Evolutionary conservation across 176 grass and related monocot genomes (phyloP).

Genomic region (Phyllostachys edulis): DNA sequence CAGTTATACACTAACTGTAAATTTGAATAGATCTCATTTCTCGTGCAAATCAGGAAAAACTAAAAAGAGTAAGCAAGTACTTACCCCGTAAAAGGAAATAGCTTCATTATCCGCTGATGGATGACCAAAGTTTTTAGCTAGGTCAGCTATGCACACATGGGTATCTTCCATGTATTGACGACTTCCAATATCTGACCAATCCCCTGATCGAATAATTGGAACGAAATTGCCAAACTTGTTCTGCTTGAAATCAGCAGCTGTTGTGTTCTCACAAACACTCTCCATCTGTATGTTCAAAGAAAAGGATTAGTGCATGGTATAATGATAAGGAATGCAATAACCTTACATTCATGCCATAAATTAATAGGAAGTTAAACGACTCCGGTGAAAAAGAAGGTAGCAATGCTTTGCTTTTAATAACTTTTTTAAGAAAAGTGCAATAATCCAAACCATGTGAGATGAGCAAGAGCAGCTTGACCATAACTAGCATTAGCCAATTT

Average conservation of each 20-base stretch:
- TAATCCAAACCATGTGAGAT: constrained; percentile 17
- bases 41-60: neutral
- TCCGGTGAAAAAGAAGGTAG: neutral
- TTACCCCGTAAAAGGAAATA: constrained; percentile 92
- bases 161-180: constrained; percentile 90
- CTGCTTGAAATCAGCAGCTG: constrained; percentile 55
- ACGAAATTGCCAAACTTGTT: constrained; percentile 47
- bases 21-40: neutral
- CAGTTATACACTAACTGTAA: neutral
- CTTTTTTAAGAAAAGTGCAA: neutral
- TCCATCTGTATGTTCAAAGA: constrained; percentile 57
- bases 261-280: constrained; percentile 69
- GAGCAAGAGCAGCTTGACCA: neutral
- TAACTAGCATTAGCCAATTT: constrained; percentile 11
- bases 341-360: neutral
- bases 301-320: neutral
- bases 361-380: neutral
- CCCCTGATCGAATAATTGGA: constrained; percentile 66
- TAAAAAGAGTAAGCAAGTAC: neutral
- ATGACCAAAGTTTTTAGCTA: constrained; percentile 66
- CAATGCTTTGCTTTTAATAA: neutral
- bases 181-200: constrained; percentile 79
- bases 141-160: constrained; percentile 79
- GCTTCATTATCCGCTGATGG: constrained; percentile 45
- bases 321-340: neutral